Evolutionary conservation across 2,329 filamentous ascomycete species (phyloP), one percentile per base, ranked within the genome.

Genomic region (Pezicula radicicola): DNA sequence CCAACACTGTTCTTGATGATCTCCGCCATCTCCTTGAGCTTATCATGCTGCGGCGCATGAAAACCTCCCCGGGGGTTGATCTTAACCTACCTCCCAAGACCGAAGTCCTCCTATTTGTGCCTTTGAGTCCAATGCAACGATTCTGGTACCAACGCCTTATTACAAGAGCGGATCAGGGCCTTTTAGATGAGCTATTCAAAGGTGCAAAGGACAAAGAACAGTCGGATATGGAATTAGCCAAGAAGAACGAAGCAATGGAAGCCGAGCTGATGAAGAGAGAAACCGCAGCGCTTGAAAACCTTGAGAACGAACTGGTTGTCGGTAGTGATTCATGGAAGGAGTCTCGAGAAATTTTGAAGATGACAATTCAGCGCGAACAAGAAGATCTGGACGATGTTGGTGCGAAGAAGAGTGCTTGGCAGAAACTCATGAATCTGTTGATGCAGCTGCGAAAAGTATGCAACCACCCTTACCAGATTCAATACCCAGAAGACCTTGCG

Each of bases 381-480:
- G 56, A 49, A 36, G 52, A 53, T 18, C 43, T 42, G 12, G 50
- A 53, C 9, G 60, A 62, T 18, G 59, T 59, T 18, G 58, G 58
- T 3, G 6, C 21, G 10, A 70, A 66, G 49, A 67, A 63, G 25
- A 61, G 65, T 4, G 68, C 71, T 3, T 79, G 75, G 75, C 68
- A 70, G 40, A 75, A 74, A 56, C 73, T 97, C 49, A 96, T 87
- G 79, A 97, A 99, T 62, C 94, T 99, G 33, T 72, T 99, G 43
- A 89, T 97, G 81, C 94, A 97, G 68, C 77, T 99, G 16, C 84
- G 94, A 18, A 97, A 97, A 67, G 95, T 91, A 55, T 77, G 97
- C 4, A 96, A 93, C 58, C 94, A 99, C 69, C 93, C 94, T 0
- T 99, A 67, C 37, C 60, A 63, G 19, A 60, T 67, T n/a, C 6